Evolutionary conservation across 2,329 filamentous ascomycete species (phyloP).

Genomic region (Fusarium sp.): DNA sequence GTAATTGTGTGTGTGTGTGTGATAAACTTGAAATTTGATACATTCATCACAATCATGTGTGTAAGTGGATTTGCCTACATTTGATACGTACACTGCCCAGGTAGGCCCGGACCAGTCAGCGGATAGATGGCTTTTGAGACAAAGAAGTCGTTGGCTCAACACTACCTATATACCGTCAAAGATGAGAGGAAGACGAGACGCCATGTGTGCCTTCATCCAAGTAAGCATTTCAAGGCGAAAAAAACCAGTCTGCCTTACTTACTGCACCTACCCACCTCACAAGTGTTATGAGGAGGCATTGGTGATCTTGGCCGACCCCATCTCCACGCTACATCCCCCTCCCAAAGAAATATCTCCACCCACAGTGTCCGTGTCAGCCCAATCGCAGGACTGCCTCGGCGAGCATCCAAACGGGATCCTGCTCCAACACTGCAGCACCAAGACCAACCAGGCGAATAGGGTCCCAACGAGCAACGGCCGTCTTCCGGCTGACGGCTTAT

Average conservation of each 20-base stretch:
- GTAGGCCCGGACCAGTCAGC: not conserved
- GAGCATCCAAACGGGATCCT: constrained; percentile 1
- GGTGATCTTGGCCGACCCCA: not conserved
- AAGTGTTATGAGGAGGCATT: not conserved
- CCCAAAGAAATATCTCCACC: constrained; percentile 5
- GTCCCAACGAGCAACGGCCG: constrained; percentile 10
- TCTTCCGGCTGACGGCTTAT: constrained; percentile 26
- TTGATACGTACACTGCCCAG: not conserved
- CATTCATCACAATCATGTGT: not conserved
- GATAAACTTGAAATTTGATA: not conserved
- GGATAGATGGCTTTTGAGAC: not conserved
- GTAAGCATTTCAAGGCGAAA: not conserved
- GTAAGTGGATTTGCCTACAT: not conserved
- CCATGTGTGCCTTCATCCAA: not conserved
- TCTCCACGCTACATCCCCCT: not conserved
- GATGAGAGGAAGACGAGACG: not conserved
- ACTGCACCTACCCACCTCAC: not conserved
- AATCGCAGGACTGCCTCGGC: constrained; percentile 2
- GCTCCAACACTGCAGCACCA: constrained; percentile 3
- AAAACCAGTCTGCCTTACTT: not conserved
- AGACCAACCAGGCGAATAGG: constrained; percentile 3
- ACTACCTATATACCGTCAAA: not conserved
- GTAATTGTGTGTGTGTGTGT: not conserved
- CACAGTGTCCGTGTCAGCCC: not conserved
- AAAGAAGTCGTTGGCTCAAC: not conserved